Evolutionary conservation across 1,284 basidiomycete genomes (phyloP).

Genomic region (Heterobasidion annosum): DNA sequence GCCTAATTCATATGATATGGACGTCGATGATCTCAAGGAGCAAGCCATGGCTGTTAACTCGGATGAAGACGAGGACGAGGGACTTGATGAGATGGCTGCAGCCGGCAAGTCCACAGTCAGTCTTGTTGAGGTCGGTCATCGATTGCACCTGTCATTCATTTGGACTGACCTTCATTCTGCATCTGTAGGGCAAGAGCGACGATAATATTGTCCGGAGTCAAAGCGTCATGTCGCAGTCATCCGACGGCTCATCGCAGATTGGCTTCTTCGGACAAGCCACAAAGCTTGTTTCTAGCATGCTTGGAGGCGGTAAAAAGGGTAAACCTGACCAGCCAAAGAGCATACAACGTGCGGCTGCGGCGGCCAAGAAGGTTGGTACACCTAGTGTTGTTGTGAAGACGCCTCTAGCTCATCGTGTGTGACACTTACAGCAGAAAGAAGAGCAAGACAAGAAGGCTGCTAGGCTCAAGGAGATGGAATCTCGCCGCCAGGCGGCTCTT

Average conservation of each 20-base stretch:
- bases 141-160: background rate
- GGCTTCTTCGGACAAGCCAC: slow-evolving; percentile 63
- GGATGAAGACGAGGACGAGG: slow-evolving; percentile 14
- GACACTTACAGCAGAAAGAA: slow-evolving; percentile 70
- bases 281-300: slow-evolving; percentile 52
- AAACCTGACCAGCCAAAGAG: slow-evolving; percentile 73
- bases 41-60: slow-evolving; percentile 24
- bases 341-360: slow-evolving; percentile 71
- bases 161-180: background rate
- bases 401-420: background rate
- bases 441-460: slow-evolving; percentile 73
- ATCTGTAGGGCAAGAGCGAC: slow-evolving; percentile 5
- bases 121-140: slow-evolving; percentile 34
- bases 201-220: slow-evolving; percentile 24
- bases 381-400: background rate
- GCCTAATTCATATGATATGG: background rate
- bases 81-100: slow-evolving; percentile 23
- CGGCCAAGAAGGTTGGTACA: slow-evolving; percentile 70
- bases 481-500: slow-evolving; percentile 57
- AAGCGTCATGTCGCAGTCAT: slow-evolving; percentile 41
- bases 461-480: slow-evolving; percentile 73
- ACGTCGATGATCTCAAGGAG: background rate
- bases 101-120: slow-evolving; percentile 28
- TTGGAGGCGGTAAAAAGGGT: slow-evolving; percentile 57
- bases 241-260: slow-evolving; percentile 39